Conservation (phyloP, 768 basidiomycete species). For the Kwoniella bestiolae region DNA sequence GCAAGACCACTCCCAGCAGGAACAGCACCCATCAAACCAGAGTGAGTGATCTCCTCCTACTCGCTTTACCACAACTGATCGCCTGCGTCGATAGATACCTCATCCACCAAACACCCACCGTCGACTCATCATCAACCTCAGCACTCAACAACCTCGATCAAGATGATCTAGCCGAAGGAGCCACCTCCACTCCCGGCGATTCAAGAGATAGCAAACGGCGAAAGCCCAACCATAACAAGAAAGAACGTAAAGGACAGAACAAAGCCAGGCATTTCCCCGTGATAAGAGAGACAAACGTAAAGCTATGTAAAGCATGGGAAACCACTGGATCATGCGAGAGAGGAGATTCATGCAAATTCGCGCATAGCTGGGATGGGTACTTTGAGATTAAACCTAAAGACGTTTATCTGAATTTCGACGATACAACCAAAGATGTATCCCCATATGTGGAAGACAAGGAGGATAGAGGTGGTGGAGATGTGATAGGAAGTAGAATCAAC, state of each 20-base stretch:
- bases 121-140: slow-evolving; percentile 22
- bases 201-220: slow-evolving; percentile 43
- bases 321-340: slow-evolving; percentile 65
- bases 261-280: slow-evolving; percentile 79
- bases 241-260: slow-evolving; percentile 67
- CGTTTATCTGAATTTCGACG: slow-evolving; percentile 64
- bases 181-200: slow-evolving; percentile 26
- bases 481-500: slow-evolving; percentile 35
- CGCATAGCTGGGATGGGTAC: slow-evolving; percentile 77
- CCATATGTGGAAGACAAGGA: slow-evolving; percentile 62
- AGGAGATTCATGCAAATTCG: slow-evolving; percentile 67
- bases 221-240: slow-evolving; percentile 47
- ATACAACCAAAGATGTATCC: slow-evolving; percentile 60
- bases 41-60: slow-evolving; percentile 38
- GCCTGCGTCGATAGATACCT: slow-evolving; percentile 26
- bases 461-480: slow-evolving; percentile 32
- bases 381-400: slow-evolving; percentile 76
- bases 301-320: slow-evolving; percentile 81
- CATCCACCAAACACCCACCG: slow-evolving; percentile 20
- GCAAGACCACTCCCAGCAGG: slow-evolving; percentile 32
- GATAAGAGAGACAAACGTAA: slow-evolving; percentile 71
- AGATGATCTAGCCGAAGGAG: slow-evolving; percentile 51
- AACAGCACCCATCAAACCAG: slow-evolving; percentile 52
- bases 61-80: neutral
- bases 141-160: slow-evolving; percentile 34